These are phyloP conservation scores for Gossypium schwendimanii DNA, from an alignment of 441 rosid species.

Conservation along the genomic window DNA sequence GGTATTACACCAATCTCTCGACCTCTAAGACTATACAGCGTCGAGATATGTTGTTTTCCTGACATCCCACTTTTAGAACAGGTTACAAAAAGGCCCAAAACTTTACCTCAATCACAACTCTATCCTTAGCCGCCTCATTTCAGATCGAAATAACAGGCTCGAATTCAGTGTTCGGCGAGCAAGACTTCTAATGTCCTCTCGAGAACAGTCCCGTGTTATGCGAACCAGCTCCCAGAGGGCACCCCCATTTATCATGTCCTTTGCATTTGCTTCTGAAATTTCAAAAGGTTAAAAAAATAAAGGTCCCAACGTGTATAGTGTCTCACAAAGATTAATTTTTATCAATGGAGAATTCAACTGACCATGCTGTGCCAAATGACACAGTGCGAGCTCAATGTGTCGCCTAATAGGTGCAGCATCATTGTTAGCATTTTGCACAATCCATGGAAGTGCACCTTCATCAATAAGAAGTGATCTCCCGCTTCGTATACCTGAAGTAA, in stretches of 20 bases:
- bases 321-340: background rate
- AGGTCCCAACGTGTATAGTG: background rate
- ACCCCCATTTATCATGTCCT: conserved; percentile 89
- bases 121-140: conserved; percentile 75
- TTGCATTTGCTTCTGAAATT: conserved; percentile 80
- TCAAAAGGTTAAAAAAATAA: background rate
- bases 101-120: conserved; percentile 38
- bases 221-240: conserved; percentile 97
- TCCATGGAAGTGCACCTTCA: conserved; percentile 94
- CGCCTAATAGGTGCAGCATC: conserved; percentile 92
- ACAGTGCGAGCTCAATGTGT: conserved; percentile 93
- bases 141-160: conserved; percentile 64
- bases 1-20: background rate
- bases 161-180: conserved; percentile 69
- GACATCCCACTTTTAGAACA: background rate
- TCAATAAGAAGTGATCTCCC: conserved; percentile 87
- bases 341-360: conserved; percentile 6
- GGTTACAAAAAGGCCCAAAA: background rate
- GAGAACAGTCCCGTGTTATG: conserved; percentile 79
- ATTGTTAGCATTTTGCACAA: conserved; percentile 83
- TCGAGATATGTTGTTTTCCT: background rate
- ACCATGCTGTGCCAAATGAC: conserved; percentile 98
- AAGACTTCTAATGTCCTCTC: conserved; percentile 86
- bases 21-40: conserved; percentile 13
- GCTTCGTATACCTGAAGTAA: conserved; percentile 39